phyloP scores from a whole-genome alignment of 371 early-diverging fungal genomes.

The Mortierella sp. region DNA sequence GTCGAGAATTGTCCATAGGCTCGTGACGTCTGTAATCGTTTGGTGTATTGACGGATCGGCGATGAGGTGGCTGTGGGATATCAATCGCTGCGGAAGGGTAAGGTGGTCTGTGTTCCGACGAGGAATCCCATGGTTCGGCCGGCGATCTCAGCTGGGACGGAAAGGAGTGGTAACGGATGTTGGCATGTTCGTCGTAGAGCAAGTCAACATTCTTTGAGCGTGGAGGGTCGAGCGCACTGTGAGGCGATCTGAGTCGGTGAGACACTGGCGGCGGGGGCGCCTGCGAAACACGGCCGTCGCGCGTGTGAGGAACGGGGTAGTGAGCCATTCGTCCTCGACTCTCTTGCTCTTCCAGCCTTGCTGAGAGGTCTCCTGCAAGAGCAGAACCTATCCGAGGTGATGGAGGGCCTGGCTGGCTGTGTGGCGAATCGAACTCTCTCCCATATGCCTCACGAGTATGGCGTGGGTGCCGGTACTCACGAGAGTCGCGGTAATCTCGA shows the following conservation, averaged over 20 bases:
- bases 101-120: conserved; percentile 5
- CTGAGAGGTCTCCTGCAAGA: not conserved
- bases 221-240: not conserved
- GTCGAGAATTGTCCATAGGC: conserved; percentile 19
- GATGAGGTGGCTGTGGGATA: conserved; percentile 40
- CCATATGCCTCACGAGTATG: not conserved
- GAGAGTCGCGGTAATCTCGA: conserved; percentile 2
- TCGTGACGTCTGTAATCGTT: conserved; percentile 11
- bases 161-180: not conserved
- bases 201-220: not conserved
- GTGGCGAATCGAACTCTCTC: not conserved
- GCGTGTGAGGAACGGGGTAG: not conserved
- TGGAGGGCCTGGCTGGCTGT: not conserved
- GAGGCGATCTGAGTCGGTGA: not conserved
- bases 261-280: not conserved
- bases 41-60: conserved; percentile 9
- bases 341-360: not conserved
- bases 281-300: not conserved
- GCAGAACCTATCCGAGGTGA: not conserved
- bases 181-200: not conserved
- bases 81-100: conserved; percentile 33
- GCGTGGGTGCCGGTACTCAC: not conserved
- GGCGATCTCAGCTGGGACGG: conserved; percentile 2
- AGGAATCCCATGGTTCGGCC: conserved; percentile 16
- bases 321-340: not conserved